Percentiles rank a stretch among this genome's conserved stretches.
phyloP scores from a whole-genome alignment of 2,329 filamentous ascomycete species.

The Tolypocladium nubicola region DNA sequence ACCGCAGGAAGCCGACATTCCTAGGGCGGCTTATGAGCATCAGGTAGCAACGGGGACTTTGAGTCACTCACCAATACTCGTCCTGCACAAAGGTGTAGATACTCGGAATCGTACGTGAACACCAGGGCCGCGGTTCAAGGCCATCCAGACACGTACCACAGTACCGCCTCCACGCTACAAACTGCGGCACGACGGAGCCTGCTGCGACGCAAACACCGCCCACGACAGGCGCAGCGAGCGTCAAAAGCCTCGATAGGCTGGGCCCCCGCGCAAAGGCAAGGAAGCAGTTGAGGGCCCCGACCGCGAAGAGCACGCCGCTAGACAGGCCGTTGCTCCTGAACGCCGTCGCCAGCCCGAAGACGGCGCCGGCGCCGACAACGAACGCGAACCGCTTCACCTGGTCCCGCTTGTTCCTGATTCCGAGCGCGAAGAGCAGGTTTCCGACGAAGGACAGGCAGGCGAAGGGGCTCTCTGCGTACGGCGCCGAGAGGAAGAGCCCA shows the following conservation, averaged over 20 bases:
- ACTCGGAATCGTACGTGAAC: conserved; percentile 59
- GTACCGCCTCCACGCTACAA: conserved; percentile 61
- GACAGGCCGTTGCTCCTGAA: conserved; percentile 82
- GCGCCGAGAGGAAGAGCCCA: conserved; percentile 79
- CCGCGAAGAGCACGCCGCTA: conserved; percentile 66
- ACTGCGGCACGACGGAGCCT: conserved; percentile 64
- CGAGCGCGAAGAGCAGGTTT: conserved; percentile 55
- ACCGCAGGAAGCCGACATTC: conserved; percentile 78
- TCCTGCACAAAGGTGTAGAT: conserved; percentile 87
- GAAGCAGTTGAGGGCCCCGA: conserved; percentile 37
- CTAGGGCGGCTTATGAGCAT: conserved; percentile 31
- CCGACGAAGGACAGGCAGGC: conserved; percentile 68
- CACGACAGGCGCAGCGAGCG: conserved; percentile 47
- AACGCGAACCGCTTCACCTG: conserved; percentile 30
- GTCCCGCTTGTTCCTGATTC: conserved; percentile 16
- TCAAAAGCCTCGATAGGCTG: conserved; percentile 31
- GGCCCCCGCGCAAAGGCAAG: conserved; percentile 13
- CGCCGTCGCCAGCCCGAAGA: conserved; percentile 62
- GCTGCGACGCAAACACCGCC: conserved; percentile 58
- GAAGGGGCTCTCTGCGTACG: conserved; percentile 74
- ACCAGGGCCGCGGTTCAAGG: conserved; percentile 57
- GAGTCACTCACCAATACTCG: conserved; percentile 67
- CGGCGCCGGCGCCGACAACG: conserved; percentile 50
- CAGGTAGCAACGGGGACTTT: background rate
- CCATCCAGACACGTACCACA: conserved; percentile 32